Evolutionary conservation across 2,329 filamentous ascomycete genomes (phyloP).

Genomic region (Venturia effusa): DNA sequence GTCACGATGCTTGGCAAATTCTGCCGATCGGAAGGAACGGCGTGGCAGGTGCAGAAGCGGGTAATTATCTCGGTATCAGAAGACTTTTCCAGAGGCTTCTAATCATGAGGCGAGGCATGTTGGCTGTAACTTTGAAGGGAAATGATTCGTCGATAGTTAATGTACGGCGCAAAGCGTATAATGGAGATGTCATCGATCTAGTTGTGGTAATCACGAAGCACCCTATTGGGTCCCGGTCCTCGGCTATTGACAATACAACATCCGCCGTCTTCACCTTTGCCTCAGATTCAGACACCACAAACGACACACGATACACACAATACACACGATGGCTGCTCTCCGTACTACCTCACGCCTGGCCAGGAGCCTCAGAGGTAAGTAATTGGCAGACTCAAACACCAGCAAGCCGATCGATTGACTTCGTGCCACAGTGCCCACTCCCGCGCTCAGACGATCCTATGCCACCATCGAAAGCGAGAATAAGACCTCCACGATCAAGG

Average conservation of each 20-base stretch:
- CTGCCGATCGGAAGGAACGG: neutral
- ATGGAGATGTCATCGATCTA: constrained; percentile 1
- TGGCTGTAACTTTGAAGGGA: neutral
- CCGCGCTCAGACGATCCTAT: neutral
- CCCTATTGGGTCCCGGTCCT: neutral
- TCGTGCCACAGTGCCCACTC: constrained; percentile 3
- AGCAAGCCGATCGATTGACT: neutral
- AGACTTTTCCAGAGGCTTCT: neutral
- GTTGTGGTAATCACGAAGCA: neutral
- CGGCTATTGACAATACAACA: no score
- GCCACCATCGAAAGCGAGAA: constrained; percentile 27
- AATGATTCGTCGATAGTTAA: neutral
- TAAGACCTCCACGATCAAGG: constrained; percentile 49
- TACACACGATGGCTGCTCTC: constrained; percentile 14
- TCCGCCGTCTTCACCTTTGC: neutral
- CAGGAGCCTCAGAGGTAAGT: constrained; percentile 9
- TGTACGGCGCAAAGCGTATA: no score
- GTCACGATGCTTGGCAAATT: neutral
- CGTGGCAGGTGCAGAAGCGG: neutral
- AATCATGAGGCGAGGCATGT: neutral
- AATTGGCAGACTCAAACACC: neutral
- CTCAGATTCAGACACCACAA: neutral
- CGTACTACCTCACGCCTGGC: constrained; percentile 13
- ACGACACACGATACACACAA: neutral
- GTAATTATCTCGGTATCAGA: neutral